Percentiles rank a stretch among this genome's conserved stretches.
These are phyloP conservation scores for Periconia macrospinosa DNA, from an alignment of 2,329 filamentous ascomycete genomes.

Conservation along the genomic window DNA sequence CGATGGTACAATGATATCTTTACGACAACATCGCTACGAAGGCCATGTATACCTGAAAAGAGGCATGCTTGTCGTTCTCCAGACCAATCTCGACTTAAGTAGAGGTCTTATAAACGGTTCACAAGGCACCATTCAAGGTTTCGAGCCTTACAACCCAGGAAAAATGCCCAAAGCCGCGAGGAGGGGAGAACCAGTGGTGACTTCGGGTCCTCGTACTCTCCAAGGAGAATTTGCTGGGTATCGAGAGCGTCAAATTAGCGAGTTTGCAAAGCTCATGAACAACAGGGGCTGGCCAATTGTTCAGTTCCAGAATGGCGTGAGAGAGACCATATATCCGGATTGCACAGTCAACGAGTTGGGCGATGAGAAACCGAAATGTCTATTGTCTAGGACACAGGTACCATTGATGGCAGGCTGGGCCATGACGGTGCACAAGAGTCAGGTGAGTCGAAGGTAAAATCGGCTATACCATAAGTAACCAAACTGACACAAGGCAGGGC, in stretches of 20 bases:
- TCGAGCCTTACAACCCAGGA: constrained; percentile 39
- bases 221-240: constrained; percentile 44
- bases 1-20: constrained; percentile 20
- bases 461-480: neutral
- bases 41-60: constrained; percentile 50
- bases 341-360: constrained; percentile 55
- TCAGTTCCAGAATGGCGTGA: constrained; percentile 53
- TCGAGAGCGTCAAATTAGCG: constrained; percentile 41
- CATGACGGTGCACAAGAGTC: constrained; percentile 63
- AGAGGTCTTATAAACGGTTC: constrained; percentile 39
- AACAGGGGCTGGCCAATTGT: constrained; percentile 55
- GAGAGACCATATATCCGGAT: constrained; percentile 53
- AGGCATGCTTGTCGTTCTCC: constrained; percentile 57
- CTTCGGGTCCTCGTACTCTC: constrained; percentile 21
- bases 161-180: constrained; percentile 21
- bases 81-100: constrained; percentile 50
- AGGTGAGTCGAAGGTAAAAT: constrained; percentile 15
- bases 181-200: too few species aligned
- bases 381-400: constrained; percentile 62
- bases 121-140: constrained; percentile 35
- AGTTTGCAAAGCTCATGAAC: constrained; percentile 41
- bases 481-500: constrained; percentile 47
- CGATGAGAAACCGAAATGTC: constrained; percentile 48
- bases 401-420: constrained; percentile 65
- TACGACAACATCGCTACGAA: constrained; percentile 52